Percentiles rank a stretch among this genome's conserved stretches.
phyloP scores from a whole-genome alignment of 2,329 filamentous ascomycete species.

The Dendryphion nanum region DNA sequence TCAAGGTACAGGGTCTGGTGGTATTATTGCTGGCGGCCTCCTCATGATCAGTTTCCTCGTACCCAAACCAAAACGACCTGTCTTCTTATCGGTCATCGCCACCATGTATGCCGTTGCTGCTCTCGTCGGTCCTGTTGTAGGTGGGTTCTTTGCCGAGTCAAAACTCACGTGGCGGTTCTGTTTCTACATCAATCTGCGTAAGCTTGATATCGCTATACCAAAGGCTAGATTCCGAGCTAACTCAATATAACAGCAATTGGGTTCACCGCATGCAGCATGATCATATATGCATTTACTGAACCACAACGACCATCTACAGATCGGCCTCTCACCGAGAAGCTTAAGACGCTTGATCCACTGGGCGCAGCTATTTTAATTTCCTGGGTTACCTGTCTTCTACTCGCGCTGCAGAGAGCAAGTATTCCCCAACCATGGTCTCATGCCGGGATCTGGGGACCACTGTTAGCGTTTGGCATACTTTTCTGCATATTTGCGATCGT shows the following conservation, averaged over 20 bases:
- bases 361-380: conserved; percentile 46
- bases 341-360: conserved; percentile 47
- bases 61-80: conserved; percentile 46
- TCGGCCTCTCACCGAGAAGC: no score
- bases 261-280: conserved; percentile 32
- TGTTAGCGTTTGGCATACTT: conserved; percentile 46
- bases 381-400: conserved; percentile 48
- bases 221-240: conserved; percentile 41
- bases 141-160: conserved; percentile 44
- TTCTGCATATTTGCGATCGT: conserved; percentile 42
- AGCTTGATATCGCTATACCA: not conserved
- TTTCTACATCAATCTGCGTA: conserved; percentile 11
- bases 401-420: conserved; percentile 53
- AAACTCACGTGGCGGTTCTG: conserved; percentile 50
- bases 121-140: conserved; percentile 50
- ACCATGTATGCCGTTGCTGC: conserved; percentile 50
- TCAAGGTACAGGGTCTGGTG: conserved; percentile 51
- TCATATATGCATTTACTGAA: conserved; percentile 34
- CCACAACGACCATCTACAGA: no score
- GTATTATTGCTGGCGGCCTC: conserved; percentile 51
- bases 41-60: conserved; percentile 48
- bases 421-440: conserved; percentile 47
- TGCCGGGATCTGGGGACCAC: conserved; percentile 46
- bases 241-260: conserved; percentile 33
- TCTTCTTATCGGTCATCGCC: conserved; percentile 50